A percentile compares a stretch with the other conserved stretches of the same genome.
Conservation (phyloP, 2,329 filamentous ascomycete species). For the Sporothrix brasiliensis region DNA sequence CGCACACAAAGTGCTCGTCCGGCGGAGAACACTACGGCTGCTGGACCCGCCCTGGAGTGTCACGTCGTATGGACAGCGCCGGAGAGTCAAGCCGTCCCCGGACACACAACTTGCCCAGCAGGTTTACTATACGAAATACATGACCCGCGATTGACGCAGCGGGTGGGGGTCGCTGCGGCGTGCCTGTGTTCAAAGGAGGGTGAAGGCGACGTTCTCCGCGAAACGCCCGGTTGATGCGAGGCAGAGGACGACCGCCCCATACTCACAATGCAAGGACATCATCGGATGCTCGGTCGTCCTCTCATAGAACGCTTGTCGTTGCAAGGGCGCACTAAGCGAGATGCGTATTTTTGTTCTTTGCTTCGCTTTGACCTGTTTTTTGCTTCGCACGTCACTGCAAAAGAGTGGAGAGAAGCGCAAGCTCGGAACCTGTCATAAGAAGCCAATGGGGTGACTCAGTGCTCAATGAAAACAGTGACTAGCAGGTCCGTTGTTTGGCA, state of each 20-base stretch:
- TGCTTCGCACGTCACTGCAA: neutral
- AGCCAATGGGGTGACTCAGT: neutral
- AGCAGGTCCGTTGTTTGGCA: too few species aligned
- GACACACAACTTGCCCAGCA: neutral
- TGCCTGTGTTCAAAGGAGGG: neutral
- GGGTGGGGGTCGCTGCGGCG: neutral
- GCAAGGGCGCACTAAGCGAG: neutral
- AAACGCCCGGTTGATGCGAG: neutral
- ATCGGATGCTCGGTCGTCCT: neutral
- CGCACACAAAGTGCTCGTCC: neutral
- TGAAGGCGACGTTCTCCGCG: neutral
- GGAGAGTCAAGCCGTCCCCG: neutral
- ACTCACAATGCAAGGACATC: neutral
- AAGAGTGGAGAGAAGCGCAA: neutral
- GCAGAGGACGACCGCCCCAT: neutral
- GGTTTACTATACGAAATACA: constrained; percentile 2
- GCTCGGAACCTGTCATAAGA: too few species aligned
- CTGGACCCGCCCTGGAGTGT: neutral
- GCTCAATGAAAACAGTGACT: too few species aligned
- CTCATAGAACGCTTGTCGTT: neutral
- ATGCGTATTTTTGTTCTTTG: too few species aligned
- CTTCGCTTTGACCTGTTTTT: too few species aligned
- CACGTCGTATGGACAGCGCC: neutral
- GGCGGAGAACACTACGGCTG: neutral
- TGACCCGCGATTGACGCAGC: constrained; percentile 26